These are phyloP conservation scores for Zygosaccharomyces bailii DNA, from an alignment of 805 yeast genomes.

Conservation along the genomic window DNA sequence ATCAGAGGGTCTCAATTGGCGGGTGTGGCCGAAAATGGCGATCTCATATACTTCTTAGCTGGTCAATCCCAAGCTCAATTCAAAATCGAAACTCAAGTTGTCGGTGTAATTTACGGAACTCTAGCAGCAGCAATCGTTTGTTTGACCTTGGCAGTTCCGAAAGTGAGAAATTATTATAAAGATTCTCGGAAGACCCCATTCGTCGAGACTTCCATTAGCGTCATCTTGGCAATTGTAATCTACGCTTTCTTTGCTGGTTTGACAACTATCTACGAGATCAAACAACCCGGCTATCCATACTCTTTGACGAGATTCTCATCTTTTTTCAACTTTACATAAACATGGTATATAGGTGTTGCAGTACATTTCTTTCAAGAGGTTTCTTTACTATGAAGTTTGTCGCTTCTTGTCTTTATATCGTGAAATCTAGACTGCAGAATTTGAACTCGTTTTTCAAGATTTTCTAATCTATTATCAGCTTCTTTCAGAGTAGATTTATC, in stretches of 20 bases:
- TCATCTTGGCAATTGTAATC: constrained; percentile 47
- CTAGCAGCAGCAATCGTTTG: constrained; percentile 58
- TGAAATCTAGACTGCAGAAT: constrained; percentile 15
- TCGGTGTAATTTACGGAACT: constrained; percentile 68
- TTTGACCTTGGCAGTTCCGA: constrained; percentile 56
- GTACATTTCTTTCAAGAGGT: background rate
- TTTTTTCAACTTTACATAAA: constrained; percentile 15
- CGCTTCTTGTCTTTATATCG: constrained; percentile 9
- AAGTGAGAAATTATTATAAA: constrained; percentile 19
- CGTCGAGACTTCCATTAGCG: constrained; percentile 33
- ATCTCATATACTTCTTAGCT: constrained; percentile 49
- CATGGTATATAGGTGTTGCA: background rate
- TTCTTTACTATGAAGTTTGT: constrained; percentile 10
- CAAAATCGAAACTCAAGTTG: constrained; percentile 85
- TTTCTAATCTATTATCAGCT: constrained; percentile 12
- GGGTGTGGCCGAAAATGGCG: constrained; percentile 41
- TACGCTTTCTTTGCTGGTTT: constrained; percentile 61
- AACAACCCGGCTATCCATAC: constrained; percentile 77
- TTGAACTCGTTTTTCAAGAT: constrained; percentile 17
- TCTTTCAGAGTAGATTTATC: constrained; percentile 14
- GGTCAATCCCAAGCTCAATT: constrained; percentile 72
- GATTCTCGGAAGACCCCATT: constrained; percentile 38
- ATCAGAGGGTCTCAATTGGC: constrained; percentile 67
- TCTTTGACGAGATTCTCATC: constrained; percentile 42
- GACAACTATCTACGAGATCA: constrained; percentile 62